Evolutionary conservation across 202 grass and related monocot species (phyloP).

Genomic region (Hordeum pubiflorum): DNA sequence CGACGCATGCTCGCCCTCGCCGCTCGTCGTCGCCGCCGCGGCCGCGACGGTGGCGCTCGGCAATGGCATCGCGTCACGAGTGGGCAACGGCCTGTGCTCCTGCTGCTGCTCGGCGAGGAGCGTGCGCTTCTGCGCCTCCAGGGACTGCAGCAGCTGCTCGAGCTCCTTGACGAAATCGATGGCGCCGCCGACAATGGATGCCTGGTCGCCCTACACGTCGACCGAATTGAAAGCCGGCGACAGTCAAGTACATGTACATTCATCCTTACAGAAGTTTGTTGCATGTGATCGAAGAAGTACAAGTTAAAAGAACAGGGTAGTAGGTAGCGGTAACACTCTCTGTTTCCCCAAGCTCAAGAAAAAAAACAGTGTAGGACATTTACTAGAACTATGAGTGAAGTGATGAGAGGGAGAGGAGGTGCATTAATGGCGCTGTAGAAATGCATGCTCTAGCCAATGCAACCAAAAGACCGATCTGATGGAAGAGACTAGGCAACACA

Average conservation of each 20-base stretch:
- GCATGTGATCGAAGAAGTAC: not conserved
- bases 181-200: constrained; percentile 82
- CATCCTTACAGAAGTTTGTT: not conserved
- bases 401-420: not conserved
- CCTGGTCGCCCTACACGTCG: constrained; percentile 70
- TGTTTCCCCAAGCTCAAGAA: not conserved
- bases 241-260: not conserved
- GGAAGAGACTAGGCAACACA: too few species aligned
- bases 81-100: not conserved
- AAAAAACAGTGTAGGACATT: not conserved
- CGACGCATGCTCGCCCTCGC: not conserved
- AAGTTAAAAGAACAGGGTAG: not conserved
- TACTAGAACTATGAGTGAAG: not conserved
- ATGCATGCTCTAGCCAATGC: too few species aligned
- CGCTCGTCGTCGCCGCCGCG: not conserved
- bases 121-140: constrained; percentile 73
- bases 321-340: not conserved
- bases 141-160: constrained; percentile 76
- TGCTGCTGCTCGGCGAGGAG: constrained; percentile 7
- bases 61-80: not conserved
- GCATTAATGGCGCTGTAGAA: constrained; percentile 22
- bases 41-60: not conserved
- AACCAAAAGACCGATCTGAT: too few species aligned
- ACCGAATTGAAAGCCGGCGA: not conserved
- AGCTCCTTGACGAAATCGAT: constrained; percentile 95